Base-by-base conservation (phyloP, 2,329 filamentous ascomycete genomes). In the Coniochaeta pulveracea region DNA sequence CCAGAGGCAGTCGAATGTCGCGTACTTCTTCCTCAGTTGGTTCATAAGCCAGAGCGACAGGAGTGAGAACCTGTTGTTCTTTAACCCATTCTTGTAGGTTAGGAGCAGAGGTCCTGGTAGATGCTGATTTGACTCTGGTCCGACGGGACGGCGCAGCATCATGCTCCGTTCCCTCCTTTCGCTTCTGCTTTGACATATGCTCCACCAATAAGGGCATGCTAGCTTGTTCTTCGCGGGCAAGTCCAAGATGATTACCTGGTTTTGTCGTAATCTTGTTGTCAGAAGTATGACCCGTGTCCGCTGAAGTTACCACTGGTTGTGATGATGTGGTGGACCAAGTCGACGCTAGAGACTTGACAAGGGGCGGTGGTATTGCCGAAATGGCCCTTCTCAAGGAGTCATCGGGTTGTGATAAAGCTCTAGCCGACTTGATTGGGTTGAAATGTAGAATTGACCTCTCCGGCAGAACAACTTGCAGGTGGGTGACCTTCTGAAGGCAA, bases 181-280 rank as follows among this genome's bases (percentile, higher is more conserved):
- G 28, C 28, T 31, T 31, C 28, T 31, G 28, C n/a, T 19, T 31
- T 12, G 28, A 11, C 14, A 31, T 21, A 21, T 9, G n/a, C n/a
- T n/a, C 17, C n/a, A 10, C 11, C 10, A 18, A 12, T 16, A 19
- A 14, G 16, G 5, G 18, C 28, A 31, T 31, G n/a, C n/a, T n/a
- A n/a, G n/a, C n/a, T 19, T 14, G 28, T 31, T 21, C 18, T 9
- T 15, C 12, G n/a, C n/a, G n/a, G n/a, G n/a, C n/a, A n/a, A n/a
- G n/a, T n/a, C n/a, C n/a, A n/a, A n/a, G n/a, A n/a, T n/a, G n/a
- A n/a, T n/a, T n/a, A n/a, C n/a, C n/a, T n/a, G n/a, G n/a, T n/a
- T n/a, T n/a, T n/a, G n/a, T n/a, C n/a, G n/a, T n/a, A 9, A 5
- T 22, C 17, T 19, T 14, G 17, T 6, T 15, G 28, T 19, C n/a